Base-by-base conservation (phyloP, 208 protist genomes). In the Trypanosoma mega region DNA sequence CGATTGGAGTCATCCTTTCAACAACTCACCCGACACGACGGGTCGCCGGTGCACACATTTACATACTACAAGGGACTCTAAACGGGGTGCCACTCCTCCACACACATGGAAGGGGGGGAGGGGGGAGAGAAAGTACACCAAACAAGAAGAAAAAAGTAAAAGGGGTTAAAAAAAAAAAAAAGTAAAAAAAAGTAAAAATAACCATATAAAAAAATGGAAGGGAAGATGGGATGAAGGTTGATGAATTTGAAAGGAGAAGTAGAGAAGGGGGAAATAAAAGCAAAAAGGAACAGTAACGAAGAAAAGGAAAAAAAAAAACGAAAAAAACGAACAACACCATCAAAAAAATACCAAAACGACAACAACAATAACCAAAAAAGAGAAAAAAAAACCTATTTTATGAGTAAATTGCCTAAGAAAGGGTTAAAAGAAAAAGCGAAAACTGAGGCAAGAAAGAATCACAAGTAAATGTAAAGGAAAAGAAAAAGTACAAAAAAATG, bases 31-130 rank as follows among this genome's bases (percentile, higher is more conserved):
- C 80, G 80, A 11, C 50, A 67, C 57, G 80, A 90, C 63, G 87
- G 87, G 21, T 58, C 69, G 1, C 83, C 87, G 1, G 87, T 93
- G 43, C 18, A 70, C 48, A 79, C 61, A 20, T 77, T 84, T 41
- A 82, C 61, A 12, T 93, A 93, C 62, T 93, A 93, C 76, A 93
- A 93, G 74, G 87, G 87, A 51, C 49, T 93, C 72, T 93, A 80
- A 75, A 23, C 18, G 5, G 45, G 16, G n/a, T 6, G 7, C 23
- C n/a, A n/a, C n/a, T n/a, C n/a, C n/a, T n/a, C n/a, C n/a, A n/a
- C n/a, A n/a, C n/a, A n/a, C n/a, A n/a, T n/a, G n/a, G n/a, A n/a
- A n/a, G n/a, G n/a, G n/a, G n/a, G n/a, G n/a, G n/a, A n/a, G n/a
- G n/a, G n/a, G n/a, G n/a, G n/a, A n/a, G n/a, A n/a, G n/a, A n/a